A percentile compares a stretch with the other conserved stretches of the same genome.
These are phyloP conservation scores for Sphagnum tenellum DNA, from an alignment of 225 moss, liverwort and hornwort species.

Conservation along the genomic window DNA sequence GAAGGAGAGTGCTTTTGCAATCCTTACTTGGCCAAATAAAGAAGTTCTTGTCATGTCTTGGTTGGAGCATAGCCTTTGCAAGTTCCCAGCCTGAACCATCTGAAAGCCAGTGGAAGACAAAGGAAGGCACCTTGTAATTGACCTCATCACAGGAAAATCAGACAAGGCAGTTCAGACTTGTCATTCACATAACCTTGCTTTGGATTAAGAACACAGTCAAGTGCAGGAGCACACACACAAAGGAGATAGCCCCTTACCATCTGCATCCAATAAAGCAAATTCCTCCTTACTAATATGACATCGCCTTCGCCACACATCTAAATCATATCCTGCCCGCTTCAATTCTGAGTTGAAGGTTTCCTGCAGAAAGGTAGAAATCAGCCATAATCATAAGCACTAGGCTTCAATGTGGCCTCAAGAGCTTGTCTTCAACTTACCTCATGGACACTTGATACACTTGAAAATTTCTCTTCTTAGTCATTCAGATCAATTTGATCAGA, in stretches of 20 bases:
- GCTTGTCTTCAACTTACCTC: no score
- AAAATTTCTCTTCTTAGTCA: no score
- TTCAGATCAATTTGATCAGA: no score
- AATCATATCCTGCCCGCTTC: conserved; percentile 55
- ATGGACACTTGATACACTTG: no score
- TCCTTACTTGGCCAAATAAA: conserved; percentile 75
- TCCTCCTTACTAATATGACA: conserved; percentile 53
- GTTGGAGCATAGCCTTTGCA: conserved; percentile 76
- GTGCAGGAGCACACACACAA: no score
- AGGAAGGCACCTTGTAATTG: neutral
- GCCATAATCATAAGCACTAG: no score
- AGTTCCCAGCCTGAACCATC: conserved; percentile 97
- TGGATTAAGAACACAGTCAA: no score
- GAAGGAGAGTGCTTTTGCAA: neutral
- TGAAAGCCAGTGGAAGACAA: conserved; percentile 6
- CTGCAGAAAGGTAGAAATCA: conserved; percentile 16
- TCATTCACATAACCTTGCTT: no score
- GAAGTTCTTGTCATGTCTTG: conserved; percentile 52
- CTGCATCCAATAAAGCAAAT: conserved; percentile 75
- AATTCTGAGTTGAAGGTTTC: conserved; percentile 63
- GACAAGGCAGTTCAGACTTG: no score
- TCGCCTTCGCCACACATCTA: conserved; percentile 71
- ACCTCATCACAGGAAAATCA: neutral
- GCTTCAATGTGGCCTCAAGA: no score
- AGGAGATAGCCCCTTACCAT: conserved; percentile 33